Evolutionary conservation across 2,329 filamentous ascomycete species (phyloP), one percentile per base, ranked within the genome.

Genomic region (Apiospora hydei): DNA sequence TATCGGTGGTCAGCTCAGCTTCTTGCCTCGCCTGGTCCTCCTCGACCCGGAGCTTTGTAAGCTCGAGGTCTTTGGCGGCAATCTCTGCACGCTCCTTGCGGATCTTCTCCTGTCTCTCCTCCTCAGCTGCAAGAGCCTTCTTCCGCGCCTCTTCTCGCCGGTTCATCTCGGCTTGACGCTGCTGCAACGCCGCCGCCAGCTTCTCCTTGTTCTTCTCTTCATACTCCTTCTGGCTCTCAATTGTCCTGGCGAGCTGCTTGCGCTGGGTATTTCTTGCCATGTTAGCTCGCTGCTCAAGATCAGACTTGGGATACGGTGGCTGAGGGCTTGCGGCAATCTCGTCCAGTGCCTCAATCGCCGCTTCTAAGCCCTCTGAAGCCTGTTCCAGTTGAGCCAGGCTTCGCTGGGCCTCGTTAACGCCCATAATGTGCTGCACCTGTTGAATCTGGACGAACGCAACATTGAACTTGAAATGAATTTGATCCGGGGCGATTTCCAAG

Each of bases 391-490:
- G 95, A 73, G 89, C 88, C 3, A 96, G 87, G 0, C 93, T 93
- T 69, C 95, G 91, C 79, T 95, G 91, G 7, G 89, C 89, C 80
- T 98, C 94, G 6, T 89, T 87, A 70, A 98, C 86, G 47, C 85
- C 87, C 82, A 94, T 92, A 71, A 98, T 91, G 43, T 93, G 90
- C 66, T 93, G 92, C 26, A 96, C 96, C 71, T 98, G 91, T 81
- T 98, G 95, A 74, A 98, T 97, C 80, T 98, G 96, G 41, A 98
- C 94, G 79, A 98, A 99, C 0, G 96, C 96, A 41, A 99, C 94
- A 79, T 99, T 99, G 88, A 99, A 99, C 81, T 96, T 94, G 82
- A 96, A 94, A 82, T 98, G 94, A 43, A 95, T 88, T 77, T 97
- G 94, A 5, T 96, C 93, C 0, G 95, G 93, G 0, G 93, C 91